These are phyloP conservation scores for Plasmopara viticola DNA, from an alignment of 352 stramenopile species.

Conservation along the genomic window DNA sequence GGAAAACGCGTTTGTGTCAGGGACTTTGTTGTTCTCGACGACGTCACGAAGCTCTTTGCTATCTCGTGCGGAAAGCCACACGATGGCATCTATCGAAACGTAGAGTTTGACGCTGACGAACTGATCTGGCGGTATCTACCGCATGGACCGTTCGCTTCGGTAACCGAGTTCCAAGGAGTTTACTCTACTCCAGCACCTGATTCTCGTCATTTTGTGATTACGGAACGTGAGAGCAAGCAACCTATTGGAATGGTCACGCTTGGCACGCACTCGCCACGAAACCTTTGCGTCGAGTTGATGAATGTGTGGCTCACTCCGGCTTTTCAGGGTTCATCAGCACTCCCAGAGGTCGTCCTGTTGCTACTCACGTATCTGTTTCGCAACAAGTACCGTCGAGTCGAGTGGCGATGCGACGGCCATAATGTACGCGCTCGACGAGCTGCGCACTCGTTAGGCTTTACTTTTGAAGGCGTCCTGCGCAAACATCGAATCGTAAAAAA, in stretches of 20 bases:
- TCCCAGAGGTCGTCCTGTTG: conserved; percentile 61
- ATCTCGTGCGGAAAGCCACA: conserved; percentile 43
- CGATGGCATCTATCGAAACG: conserved; percentile 52
- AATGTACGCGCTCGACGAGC: conserved; percentile 79
- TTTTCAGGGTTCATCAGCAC: conserved; percentile 50
- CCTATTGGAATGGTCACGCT: conserved; percentile 79
- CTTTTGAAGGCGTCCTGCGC: conserved; percentile 82
- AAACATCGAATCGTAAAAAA: conserved; percentile 84
- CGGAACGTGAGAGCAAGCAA: conserved; percentile 38
- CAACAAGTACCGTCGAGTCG: conserved; percentile 74
- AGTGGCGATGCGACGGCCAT: conserved; percentile 83
- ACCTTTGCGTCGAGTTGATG: conserved; percentile 75
- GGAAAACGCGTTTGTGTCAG: conserved; percentile 42
- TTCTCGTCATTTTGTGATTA: conserved; percentile 56
- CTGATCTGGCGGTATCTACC: conserved; percentile 74
- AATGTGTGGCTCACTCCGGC: conserved; percentile 76
- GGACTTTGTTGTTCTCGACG: conserved; percentile 29
- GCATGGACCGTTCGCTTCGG: conserved; percentile 47
- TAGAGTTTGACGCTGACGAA: conserved; percentile 64
- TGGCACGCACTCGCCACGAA: conserved; percentile 57
- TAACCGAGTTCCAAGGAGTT: conserved; percentile 32
- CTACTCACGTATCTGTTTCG: conserved; percentile 72
- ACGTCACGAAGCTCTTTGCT: conserved; percentile 30
- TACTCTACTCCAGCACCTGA: conserved; percentile 29
- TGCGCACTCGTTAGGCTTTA: conserved; percentile 76